These are phyloP conservation scores for Scedosporium boydii DNA, from an alignment of 2,329 filamentous ascomycete genomes.

Conservation along the genomic window DNA sequence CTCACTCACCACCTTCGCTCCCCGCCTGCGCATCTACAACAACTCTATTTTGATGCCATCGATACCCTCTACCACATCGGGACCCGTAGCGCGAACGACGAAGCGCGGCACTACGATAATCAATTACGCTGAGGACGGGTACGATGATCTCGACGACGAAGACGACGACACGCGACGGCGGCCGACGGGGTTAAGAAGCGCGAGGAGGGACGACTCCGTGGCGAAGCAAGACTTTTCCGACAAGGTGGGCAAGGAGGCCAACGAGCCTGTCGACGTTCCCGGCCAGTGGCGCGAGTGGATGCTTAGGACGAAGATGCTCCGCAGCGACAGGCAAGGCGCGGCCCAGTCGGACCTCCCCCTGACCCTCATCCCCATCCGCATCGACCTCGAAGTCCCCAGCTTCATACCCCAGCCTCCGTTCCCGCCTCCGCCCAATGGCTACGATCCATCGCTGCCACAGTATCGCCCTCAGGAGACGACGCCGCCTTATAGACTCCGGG, in stretches of 20 bases:
- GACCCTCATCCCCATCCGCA: slow-evolving; percentile 88
- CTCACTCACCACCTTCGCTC: slow-evolving; percentile 85
- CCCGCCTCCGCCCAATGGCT: slow-evolving; percentile 47
- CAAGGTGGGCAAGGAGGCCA: slow-evolving; percentile 75
- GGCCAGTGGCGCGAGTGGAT: slow-evolving; percentile 96
- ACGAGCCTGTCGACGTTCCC: slow-evolving; percentile 70
- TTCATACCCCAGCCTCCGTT: slow-evolving; percentile 60
- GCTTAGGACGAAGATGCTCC: slow-evolving; percentile 54
- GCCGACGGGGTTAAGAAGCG: slow-evolving; percentile 73
- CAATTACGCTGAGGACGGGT: slow-evolving; percentile 96
- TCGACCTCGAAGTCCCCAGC: slow-evolving; percentile 83
- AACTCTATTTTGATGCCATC: slow-evolving; percentile 87
- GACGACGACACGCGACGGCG: slow-evolving; percentile 68
- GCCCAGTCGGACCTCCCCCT: slow-evolving; percentile 69
- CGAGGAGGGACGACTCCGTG: slow-evolving; percentile 64
- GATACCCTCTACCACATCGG: slow-evolving; percentile 58
- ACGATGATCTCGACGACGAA: slow-evolving; percentile 67
- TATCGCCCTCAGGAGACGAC: slow-evolving; percentile 74
- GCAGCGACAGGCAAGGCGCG: slow-evolving; percentile 50
- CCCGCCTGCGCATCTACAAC: slow-evolving; percentile 78
- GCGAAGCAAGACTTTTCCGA: slow-evolving; percentile 56
- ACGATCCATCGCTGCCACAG: slow-evolving; percentile 65
- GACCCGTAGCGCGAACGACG: slow-evolving; percentile 70
- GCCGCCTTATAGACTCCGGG: slow-evolving; percentile 78
- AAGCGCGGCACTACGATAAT: slow-evolving; percentile 95